Conservation (phyloP, 2,329 filamentous ascomycete genomes). For the Paraconiothyrium sp. region DNA sequence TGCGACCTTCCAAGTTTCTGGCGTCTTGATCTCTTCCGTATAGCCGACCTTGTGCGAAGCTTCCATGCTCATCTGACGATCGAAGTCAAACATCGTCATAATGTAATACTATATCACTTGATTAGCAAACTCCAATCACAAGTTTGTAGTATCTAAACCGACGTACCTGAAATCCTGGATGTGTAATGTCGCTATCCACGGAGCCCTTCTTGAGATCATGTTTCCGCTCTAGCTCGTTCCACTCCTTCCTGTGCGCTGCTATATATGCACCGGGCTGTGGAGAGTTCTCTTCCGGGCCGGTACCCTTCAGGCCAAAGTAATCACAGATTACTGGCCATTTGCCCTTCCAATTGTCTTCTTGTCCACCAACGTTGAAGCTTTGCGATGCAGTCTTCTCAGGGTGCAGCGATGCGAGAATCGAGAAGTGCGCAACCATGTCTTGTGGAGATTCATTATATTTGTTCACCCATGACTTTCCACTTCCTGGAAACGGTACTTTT, state of each 20-base stretch:
- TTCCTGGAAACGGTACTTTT: conserved; percentile 52
- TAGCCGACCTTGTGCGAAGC: conserved; percentile 53
- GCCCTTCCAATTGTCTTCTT: conserved; percentile 51
- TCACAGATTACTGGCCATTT: conserved; percentile 59
- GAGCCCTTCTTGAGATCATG: conserved; percentile 48
- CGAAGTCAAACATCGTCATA: conserved; percentile 56
- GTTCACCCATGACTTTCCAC: conserved; percentile 49
- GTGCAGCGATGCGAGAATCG: conserved; percentile 54
- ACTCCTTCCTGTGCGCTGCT: conserved; percentile 36
- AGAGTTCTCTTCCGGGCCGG: conserved; percentile 38
- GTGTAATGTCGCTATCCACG: conserved; percentile 57
- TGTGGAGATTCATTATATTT: conserved; percentile 53
- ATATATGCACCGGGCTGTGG: conserved; percentile 44
- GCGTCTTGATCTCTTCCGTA: conserved; percentile 49
- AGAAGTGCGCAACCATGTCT: conserved; percentile 55
- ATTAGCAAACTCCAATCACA: conserved; percentile 13
- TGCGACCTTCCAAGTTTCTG: conserved; percentile 54
- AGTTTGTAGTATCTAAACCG: not conserved
- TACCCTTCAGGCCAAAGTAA: conserved; percentile 58
- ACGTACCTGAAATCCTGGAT: conserved; percentile 43
- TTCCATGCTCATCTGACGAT: conserved; percentile 57
- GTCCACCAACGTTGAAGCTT: conserved; percentile 57
- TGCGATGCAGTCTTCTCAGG: conserved; percentile 51
- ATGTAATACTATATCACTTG: conserved; percentile 36
- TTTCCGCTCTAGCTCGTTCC: conserved; percentile 41